Percentiles rank a stretch among this genome's conserved stretches.
Evolutionary conservation across 345 rosid genomes (phyloP).

Genomic region (Gossypium bickii): DNA sequence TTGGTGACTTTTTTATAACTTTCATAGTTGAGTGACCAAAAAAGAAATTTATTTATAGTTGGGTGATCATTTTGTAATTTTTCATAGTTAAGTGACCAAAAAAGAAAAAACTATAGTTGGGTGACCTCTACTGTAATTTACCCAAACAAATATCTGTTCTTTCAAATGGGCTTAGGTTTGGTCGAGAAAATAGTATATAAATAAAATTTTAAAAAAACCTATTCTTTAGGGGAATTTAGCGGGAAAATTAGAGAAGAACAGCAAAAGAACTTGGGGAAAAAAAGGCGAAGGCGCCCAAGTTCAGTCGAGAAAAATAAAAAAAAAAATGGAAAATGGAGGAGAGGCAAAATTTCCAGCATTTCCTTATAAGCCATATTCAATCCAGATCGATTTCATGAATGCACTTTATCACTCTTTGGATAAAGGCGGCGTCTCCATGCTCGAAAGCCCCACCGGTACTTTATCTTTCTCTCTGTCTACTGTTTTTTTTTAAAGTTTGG

Average conservation of each 20-base stretch:
- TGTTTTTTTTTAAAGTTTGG: background rate
- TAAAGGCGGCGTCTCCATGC: slow-evolving; percentile 89
- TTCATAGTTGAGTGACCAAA: fast-evolving
- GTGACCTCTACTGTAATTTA: too few species aligned
- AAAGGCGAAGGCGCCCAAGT: background rate
- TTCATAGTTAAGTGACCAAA: too few species aligned
- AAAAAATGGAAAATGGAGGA: slow-evolving; percentile 22
- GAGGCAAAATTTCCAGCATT: slow-evolving; percentile 52
- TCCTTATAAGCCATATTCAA: slow-evolving; percentile 76
- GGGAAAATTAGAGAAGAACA: slow-evolving; percentile 14
- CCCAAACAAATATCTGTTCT: background rate
- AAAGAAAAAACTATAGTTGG: too few species aligned
- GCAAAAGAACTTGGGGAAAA: background rate
- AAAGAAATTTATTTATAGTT: too few species aligned
- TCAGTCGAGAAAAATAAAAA: background rate
- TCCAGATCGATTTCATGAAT: slow-evolving; percentile 79
- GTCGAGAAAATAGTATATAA: background rate
- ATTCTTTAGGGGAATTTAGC: background rate
- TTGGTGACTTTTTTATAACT: too few species aligned
- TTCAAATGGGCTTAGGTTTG: background rate
- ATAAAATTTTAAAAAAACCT: slow-evolving; percentile 29
- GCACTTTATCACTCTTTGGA: slow-evolving; percentile 75
- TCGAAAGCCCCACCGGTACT: slow-evolving; percentile 91
- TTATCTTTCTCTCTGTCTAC: background rate
- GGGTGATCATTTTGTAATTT: too few species aligned